Percentiles rank a stretch among this genome's conserved stretches.
Evolutionary conservation across 768 basidiomycete species (phyloP).

Genomic region (Trametopsis cervina): DNA sequence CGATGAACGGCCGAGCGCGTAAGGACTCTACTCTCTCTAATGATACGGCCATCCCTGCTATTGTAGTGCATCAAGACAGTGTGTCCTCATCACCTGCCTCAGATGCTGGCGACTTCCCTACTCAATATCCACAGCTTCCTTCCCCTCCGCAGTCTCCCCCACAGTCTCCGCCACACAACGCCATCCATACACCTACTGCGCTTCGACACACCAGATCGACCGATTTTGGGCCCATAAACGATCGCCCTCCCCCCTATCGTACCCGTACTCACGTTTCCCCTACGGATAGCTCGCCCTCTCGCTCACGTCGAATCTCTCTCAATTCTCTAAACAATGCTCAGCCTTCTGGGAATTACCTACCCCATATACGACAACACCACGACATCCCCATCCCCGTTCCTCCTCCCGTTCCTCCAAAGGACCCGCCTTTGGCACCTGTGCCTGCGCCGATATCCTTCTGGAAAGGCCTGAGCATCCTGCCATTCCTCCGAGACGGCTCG

Average conservation of each 20-base stretch:
- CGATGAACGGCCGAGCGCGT: slow-evolving; percentile 24
- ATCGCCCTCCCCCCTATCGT: not conserved
- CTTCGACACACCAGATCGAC: slow-evolving; percentile 3
- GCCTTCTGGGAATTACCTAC: too few relatives aligned
- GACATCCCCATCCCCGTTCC: slow-evolving; percentile 1
- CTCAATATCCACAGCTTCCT: not conserved
- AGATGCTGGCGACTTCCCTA: not conserved
- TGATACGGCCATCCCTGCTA: slow-evolving; percentile 5
- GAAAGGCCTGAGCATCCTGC: slow-evolving; percentile 36
- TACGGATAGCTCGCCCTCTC: not conserved
- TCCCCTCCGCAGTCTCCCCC: not conserved
- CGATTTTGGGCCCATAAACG: not conserved
- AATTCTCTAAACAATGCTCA: not conserved
- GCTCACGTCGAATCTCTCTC: not conserved
- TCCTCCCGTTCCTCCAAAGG: slow-evolving; percentile 11
- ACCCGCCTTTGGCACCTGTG: slow-evolving; percentile 4
- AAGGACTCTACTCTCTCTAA: slow-evolving; percentile 19
- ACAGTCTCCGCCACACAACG: too few relatives aligned
- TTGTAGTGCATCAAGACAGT: not conserved
- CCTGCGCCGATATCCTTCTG: slow-evolving; percentile 36
- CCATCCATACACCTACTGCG: too few relatives aligned
- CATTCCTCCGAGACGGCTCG: slow-evolving; percentile 36
- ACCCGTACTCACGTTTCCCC: not conserved
- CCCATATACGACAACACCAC: not conserved
- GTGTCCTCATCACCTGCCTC: not conserved